A percentile compares a stretch with the other conserved stretches of the same genome.
Evolutionary conservation across 129 eudicot species (phyloP).

Genomic region (Gnaphalium uliginosum): DNA sequence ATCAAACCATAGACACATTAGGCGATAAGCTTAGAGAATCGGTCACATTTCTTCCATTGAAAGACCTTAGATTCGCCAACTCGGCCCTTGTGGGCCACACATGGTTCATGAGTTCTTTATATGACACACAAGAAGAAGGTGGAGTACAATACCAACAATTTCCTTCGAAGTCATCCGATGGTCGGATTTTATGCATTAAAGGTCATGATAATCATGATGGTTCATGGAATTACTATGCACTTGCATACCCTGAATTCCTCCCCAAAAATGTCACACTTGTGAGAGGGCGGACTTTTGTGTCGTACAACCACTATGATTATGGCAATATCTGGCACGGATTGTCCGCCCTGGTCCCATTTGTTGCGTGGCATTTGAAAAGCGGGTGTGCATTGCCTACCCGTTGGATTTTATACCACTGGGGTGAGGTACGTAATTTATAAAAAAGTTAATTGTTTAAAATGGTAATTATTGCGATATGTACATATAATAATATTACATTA

Average conservation of each 20-base stretch:
- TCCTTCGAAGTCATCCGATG: conserved; percentile 63
- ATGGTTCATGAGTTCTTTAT: conserved; percentile 97
- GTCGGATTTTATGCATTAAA: conserved; percentile 66
- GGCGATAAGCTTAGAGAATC: conserved; percentile 50
- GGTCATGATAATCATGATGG: conserved; percentile 89
- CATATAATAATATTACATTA: too few relatives aligned
- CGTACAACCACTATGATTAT: conserved; percentile 63
- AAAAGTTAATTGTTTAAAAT: too few relatives aligned
- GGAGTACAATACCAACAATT: conserved; percentile 68
- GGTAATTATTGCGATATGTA: conserved; percentile 14
- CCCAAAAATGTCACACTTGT: conserved; percentile 62
- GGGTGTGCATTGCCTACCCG: conserved; percentile 48
- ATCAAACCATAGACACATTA: conserved; percentile 20
- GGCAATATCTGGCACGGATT: conserved; percentile 79
- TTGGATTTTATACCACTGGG: conserved; percentile 76
- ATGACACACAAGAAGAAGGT: conserved; percentile 69
- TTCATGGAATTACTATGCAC: conserved; percentile 82
- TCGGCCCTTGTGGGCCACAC: conserved; percentile 81
- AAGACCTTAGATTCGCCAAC: conserved; percentile 71
- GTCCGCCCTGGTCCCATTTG: conserved; percentile 69
- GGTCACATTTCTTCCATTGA: conserved; percentile 81
- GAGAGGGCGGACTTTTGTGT: conserved; percentile 69
- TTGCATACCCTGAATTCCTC: conserved; percentile 66
- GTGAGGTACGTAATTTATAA: conserved; percentile 38
- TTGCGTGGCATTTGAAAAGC: conserved; percentile 69